These are phyloP conservation scores for Dioszegia crocea DNA, from an alignment of 768 basidiomycete species.

Conservation along the genomic window DNA sequence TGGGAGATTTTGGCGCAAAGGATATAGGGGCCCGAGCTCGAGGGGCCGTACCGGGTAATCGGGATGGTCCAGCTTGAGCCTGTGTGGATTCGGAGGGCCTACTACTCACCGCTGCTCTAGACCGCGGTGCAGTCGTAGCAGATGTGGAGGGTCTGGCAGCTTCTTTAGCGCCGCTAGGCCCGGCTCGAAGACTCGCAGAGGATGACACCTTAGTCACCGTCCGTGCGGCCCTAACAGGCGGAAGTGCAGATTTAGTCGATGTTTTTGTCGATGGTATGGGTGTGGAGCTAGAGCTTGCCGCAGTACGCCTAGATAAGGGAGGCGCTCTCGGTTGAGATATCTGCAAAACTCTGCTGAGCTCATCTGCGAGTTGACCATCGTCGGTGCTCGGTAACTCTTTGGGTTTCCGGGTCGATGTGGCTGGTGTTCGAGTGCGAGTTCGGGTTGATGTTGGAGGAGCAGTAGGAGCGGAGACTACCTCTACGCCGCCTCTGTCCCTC, in stretches of 20 bases:
- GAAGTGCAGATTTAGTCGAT: neutral
- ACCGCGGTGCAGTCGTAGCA: neutral
- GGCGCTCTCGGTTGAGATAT: constrained; percentile 9
- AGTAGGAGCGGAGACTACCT: neutral
- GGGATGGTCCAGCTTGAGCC: constrained; percentile 9
- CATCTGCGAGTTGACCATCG: constrained; percentile 16
- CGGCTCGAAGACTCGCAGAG: neutral
- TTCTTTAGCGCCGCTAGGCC: neutral
- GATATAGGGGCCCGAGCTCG: neutral
- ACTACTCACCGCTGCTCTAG: neutral
- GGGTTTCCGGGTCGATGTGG: neutral
- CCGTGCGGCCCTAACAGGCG: neutral
- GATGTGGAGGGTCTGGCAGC: neutral
- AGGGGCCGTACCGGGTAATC: neutral
- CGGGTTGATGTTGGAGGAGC: neutral
- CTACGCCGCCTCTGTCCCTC: constrained; percentile 6
- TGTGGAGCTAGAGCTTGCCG: neutral
- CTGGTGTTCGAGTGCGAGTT: neutral
- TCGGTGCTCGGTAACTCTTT: neutral
- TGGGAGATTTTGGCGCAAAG: neutral
- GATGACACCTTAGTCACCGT: neutral
- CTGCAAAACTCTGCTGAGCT: constrained; percentile 20
- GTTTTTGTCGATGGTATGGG: neutral
- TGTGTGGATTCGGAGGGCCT: neutral
- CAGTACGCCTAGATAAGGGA: neutral